A percentile compares a stretch with the other conserved stretches of the same genome.
Conservation (phyloP, 2,329 filamentous ascomycete genomes). For the Hansfordia pulvinata region DNA sequence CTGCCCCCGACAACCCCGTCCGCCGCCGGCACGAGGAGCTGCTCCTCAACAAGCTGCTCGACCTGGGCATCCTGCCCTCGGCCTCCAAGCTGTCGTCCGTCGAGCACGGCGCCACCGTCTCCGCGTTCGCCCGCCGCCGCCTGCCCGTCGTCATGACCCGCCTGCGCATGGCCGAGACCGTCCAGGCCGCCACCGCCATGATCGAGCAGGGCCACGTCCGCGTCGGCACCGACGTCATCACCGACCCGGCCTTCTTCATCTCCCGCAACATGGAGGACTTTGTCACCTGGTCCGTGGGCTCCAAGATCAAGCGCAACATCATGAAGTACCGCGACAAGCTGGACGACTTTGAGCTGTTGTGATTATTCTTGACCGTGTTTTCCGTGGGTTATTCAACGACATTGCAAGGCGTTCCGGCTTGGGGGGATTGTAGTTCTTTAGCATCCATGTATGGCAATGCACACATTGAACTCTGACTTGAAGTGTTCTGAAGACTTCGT, state of each 20-base stretch:
- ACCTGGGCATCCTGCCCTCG: constrained; percentile 74
- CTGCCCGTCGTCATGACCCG: constrained; percentile 86
- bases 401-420: constrained; percentile 11
- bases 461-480: neutral
- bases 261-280: constrained; percentile 89
- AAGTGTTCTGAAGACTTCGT: neutral
- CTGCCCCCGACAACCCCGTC: constrained; percentile 68
- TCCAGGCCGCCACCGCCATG: constrained; percentile 72
- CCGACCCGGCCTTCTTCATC: constrained; percentile 80
- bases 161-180: constrained; percentile 80
- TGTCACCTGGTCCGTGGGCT: constrained; percentile 89
- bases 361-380: constrained; percentile 12
- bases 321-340: constrained; percentile 90
- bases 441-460: neutral
- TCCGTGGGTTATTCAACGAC: constrained; percentile 1
- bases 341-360: constrained; percentile 89
- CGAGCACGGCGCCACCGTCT: constrained; percentile 80
- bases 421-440: constrained; percentile 1
- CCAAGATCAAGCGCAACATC: constrained; percentile 94
- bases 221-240: constrained; percentile 80
- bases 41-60: constrained; percentile 80
- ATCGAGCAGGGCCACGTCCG: constrained; percentile 91
- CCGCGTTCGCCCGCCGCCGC: constrained; percentile 70
- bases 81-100: constrained; percentile 71
- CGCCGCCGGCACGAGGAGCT: constrained; percentile 77